Evolutionary conservation across 495 filamentous ascomycete genomes (phyloP).

Genomic region (Beverwykella pulmonaria): DNA sequence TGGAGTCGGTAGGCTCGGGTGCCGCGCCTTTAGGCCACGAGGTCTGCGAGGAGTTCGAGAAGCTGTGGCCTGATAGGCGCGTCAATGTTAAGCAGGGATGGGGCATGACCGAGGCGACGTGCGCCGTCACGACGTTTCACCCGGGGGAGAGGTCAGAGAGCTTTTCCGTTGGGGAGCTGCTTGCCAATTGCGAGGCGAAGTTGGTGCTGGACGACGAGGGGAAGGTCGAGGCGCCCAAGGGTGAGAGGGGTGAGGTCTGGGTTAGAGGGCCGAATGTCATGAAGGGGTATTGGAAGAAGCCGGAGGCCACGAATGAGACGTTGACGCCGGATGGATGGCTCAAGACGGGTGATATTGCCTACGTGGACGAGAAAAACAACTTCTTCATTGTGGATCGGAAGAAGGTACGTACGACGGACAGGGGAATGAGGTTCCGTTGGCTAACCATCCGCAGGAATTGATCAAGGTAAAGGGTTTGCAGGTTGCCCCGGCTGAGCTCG

Average conservation of each 20-base stretch:
- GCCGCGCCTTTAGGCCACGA: conserved; percentile 56
- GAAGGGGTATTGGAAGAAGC: conserved; percentile 49
- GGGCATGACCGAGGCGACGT: conserved; percentile 83
- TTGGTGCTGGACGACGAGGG: conserved; percentile 55
- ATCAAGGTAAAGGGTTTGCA: conserved; percentile 50
- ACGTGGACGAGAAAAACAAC: conserved; percentile 40
- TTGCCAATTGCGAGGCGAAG: conserved; percentile 67
- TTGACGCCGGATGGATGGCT: conserved; percentile 47
- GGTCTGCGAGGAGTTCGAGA: conserved; percentile 60
- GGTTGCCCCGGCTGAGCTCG: conserved; percentile 49
- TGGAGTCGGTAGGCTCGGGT: conserved; percentile 61
- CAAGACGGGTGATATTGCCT: conserved; percentile 48
- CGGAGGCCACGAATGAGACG: conserved; percentile 46
- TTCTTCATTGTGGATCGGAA: conserved; percentile 50
- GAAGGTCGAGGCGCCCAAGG: conserved; percentile 36
- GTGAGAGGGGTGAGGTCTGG: conserved; percentile 46
- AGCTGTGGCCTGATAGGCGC: conserved; percentile 58
- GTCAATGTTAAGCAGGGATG: conserved; percentile 73
- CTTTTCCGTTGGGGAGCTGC: conserved; percentile 66
- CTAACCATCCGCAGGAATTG: conserved; percentile 39
- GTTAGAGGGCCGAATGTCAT: conserved; percentile 47
- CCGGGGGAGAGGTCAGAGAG: conserved; percentile 48
- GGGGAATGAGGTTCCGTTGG: background rate
- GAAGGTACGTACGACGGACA: conserved; percentile 38
- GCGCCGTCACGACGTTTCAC: conserved; percentile 63